Conservation (phyloP, 2,329 filamentous ascomycete genomes). For the Neurospora sp. region DNA sequence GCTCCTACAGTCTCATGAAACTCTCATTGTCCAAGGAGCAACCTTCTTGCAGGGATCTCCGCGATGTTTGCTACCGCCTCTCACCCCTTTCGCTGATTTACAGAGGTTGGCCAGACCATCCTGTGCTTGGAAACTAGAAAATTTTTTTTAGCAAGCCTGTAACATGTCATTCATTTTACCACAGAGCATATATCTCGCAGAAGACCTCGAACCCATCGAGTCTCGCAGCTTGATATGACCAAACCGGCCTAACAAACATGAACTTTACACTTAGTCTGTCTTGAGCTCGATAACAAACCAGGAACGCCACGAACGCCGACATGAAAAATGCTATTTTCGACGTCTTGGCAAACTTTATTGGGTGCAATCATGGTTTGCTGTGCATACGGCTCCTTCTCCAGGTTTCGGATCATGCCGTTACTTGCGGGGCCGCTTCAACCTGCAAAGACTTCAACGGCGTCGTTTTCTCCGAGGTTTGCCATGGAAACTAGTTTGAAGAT, state of each 20-base stretch:
- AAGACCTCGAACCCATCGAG: not conserved
- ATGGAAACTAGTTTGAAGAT: too few species aligned
- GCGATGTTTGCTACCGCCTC: not conserved
- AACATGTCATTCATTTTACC: not conserved
- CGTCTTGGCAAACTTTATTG: not conserved
- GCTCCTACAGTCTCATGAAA: not conserved
- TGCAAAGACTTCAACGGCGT: too few species aligned
- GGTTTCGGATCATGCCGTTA: not conserved
- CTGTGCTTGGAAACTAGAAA: too few species aligned
- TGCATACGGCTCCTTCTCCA: not conserved
- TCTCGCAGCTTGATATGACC: not conserved
- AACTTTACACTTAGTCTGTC: not conserved
- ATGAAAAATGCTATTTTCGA: not conserved
- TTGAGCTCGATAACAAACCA: not conserved
- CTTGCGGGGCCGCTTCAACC: not conserved
- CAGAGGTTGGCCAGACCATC: not conserved
- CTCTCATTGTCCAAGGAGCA: not conserved
- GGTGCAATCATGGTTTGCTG: not conserved
- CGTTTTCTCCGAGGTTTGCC: too few species aligned
- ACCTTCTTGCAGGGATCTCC: not conserved
- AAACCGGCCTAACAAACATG: not conserved
- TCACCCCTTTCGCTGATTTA: not conserved
- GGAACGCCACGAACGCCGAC: not conserved
- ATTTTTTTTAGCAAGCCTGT: not conserved
- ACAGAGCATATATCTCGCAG: not conserved